Evolutionary conservation across 129 eudicot species (phyloP), one percentile per base, ranked within the genome.

Genomic region (Lactuca sativa): DNA sequence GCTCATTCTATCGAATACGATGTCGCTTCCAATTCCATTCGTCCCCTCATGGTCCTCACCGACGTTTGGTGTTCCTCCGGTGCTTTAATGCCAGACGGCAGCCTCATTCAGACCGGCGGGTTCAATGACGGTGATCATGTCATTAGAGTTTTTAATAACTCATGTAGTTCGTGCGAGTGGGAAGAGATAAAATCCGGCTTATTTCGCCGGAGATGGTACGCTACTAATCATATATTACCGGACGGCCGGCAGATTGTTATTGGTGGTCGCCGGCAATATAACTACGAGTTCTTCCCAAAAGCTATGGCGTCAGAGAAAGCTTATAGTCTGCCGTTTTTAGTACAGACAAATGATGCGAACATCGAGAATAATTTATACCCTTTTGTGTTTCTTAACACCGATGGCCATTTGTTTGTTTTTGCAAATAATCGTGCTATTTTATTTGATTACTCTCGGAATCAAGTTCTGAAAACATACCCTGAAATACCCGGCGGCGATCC

Each of bases 31-130:
- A 88, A 92, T 78, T 12, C 86, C 0, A 14, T 84, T 34, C 88
- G 97, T 0, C 91, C 97, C 3, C 89, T 92, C 13, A 82, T 56
- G 75, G 82, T 92, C 33, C 80, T 77, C 25, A 83, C 97, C 7
- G 83, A 88, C 75, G 79, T 83, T 14, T 92, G 93, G 95, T 92
- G 97, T 74, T 92, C 97, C 18, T 92, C 97, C 21, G 96, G 96
- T 10, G 81, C 91, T 9, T 78, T 44, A 75, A 82, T 73, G 82
- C 55, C 87, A 0, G 87, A 92, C 59, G 97, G 97, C 9, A 57
- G 69, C 7, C 67, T 91, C 2, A 38, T 80, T 7, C 97, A 91
- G 38, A 83, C 96, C 3, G 97, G 97, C 6, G 97, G 97, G 9
- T 91, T 36, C 67, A 88, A 91, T 59, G 96, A 88, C 57, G 97